phyloP scores from a whole-genome alignment of 306 rosid species.

The Arachis stenosperma region DNA sequence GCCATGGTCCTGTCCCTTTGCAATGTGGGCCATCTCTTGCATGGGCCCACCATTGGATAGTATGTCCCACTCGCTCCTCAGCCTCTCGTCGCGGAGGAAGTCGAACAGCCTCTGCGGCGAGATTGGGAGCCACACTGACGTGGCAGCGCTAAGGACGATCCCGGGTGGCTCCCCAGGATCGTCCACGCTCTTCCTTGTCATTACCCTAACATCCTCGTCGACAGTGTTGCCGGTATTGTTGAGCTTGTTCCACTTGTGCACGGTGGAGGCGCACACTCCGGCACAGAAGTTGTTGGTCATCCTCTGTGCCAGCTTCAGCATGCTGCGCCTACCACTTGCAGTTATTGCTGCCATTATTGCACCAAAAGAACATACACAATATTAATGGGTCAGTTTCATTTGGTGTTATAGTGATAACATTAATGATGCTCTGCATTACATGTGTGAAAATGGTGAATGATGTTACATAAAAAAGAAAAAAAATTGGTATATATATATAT shows the following conservation, averaged over 20 bases:
- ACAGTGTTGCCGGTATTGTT: constrained; percentile 56
- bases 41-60: constrained; percentile 97
- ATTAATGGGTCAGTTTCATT: too few species aligned
- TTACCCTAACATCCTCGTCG: constrained; percentile 86
- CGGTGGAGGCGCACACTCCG: constrained; percentile 90
- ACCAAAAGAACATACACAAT: too few species aligned
- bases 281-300: constrained; percentile 98
- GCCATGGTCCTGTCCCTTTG: constrained; percentile 87
- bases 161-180: constrained; percentile 99
- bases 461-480: neutral
- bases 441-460: neutral
- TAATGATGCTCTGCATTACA: neutral
- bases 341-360: constrained; percentile 54
- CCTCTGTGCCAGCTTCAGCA: constrained; percentile 91
- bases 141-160: constrained; percentile 90
- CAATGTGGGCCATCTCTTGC: constrained; percentile 98
- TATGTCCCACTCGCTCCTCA: constrained; percentile 95
- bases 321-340: constrained; percentile 74
- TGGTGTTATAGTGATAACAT: neutral
- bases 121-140: constrained; percentile 86
- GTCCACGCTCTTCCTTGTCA: constrained; percentile 91
- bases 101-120: constrained; percentile 70
- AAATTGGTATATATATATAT: too few species aligned
- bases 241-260: constrained; percentile 94
- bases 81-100: constrained; percentile 82